phyloP scores from a whole-genome alignment of 1,284 basidiomycete species.

The Erythrobasidium hasegawianum region DNA sequence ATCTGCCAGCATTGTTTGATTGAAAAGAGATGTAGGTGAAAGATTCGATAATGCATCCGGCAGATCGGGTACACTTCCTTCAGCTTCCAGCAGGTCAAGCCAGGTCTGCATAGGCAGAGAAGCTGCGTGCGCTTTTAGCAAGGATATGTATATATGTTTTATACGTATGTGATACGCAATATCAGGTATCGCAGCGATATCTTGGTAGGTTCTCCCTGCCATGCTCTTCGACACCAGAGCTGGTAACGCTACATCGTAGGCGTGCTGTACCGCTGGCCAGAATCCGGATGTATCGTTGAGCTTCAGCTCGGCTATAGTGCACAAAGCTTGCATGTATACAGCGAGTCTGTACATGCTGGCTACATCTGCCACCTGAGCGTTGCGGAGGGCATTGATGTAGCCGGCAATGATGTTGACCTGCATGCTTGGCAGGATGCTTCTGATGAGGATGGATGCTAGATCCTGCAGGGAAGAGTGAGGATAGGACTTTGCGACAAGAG shows the following conservation, averaged over 20 bases:
- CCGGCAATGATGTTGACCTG: too few species aligned
- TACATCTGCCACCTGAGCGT: too few species aligned
- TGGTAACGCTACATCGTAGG: conserved; percentile 19
- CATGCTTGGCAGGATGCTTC: too few species aligned
- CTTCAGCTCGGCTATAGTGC: too few species aligned
- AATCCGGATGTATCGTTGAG: neutral
- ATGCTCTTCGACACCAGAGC: neutral
- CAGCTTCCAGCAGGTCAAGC: conserved; percentile 12
- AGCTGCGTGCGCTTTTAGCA: conserved; percentile 1
- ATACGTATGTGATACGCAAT: conserved; percentile 3
- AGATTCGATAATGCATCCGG: conserved; percentile 8
- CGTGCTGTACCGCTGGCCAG: conserved; percentile 16
- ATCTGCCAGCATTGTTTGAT: conserved; percentile 22
- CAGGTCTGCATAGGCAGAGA: neutral
- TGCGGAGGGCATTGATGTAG: too few species aligned
- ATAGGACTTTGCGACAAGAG: too few species aligned
- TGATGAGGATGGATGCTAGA: too few species aligned
- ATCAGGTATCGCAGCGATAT: neutral
- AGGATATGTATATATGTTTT: conserved; percentile 3
- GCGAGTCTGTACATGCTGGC: too few species aligned
- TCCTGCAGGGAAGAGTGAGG: too few species aligned
- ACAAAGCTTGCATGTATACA: too few species aligned
- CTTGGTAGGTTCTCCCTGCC: neutral
- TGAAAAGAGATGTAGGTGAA: conserved; percentile 15
- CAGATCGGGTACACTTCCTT: conserved; percentile 14